Evolutionary conservation across 805 yeast species (phyloP), one percentile per base, ranked within the genome.

Genomic region (Starmerella powellii): DNA sequence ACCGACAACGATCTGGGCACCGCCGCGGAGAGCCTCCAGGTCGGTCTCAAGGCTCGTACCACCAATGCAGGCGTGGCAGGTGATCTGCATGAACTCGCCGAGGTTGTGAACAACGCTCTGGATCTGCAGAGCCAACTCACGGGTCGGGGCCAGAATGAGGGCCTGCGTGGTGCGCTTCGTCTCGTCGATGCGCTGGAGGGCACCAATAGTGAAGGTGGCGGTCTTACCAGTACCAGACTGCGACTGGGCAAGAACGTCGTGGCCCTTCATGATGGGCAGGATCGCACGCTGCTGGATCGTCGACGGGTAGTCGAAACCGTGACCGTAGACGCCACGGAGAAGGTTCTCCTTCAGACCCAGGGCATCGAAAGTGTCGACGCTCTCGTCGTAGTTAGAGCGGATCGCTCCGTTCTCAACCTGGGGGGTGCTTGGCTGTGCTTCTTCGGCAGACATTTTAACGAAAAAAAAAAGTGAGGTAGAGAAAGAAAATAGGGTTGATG

Each of bases 251-350:
- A 81, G 76, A 41, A 87, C 93, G 65, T 91, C 98, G 64, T 86
- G 78, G 44, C 95, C 95, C 59, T 78, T 79, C 56, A 86, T 80
- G 64, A 91, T 87, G 63, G 94, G 98, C 66, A 81, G 70, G 56
- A 91, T 91, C 50, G 97, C 98, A 65, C 98, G 78, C 61, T 86
- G 87, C 70, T 91, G 98, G 68, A 91, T 91, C 44, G 97, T 91
- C 42, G 96, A 86, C 52, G 98, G 98, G 41, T 76, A 75, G 68
- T 88, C 97, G 64, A 85, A 91, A 64, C 97, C 96, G 70, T 80
- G 82, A 55, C 81, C 83, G 51, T 38, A 52, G 28, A 54, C 54
- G 52, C 77, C 83, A 71, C 85, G 76, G 52, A 79, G 72, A 56
- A 80, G 74, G 57, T 68, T 72, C 50, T 78, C 81, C 65, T 80